These are phyloP conservation scores for Lumnitzera racemosa DNA, from an alignment of 345 rosid genomes.

Conservation along the genomic window DNA sequence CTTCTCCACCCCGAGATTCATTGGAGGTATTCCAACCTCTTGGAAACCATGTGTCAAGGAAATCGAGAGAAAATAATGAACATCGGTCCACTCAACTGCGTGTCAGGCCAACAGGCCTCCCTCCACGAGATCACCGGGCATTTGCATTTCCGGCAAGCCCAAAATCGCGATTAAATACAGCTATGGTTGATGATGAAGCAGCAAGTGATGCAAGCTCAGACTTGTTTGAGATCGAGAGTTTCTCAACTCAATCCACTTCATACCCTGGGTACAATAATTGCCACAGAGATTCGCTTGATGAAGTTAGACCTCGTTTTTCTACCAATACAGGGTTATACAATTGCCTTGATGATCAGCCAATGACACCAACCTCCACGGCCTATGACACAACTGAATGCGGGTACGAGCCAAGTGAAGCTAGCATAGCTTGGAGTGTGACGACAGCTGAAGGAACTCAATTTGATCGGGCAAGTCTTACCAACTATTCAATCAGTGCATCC, in stretches of 20 bases:
- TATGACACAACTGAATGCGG: conserved; percentile 30
- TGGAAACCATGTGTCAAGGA: conserved; percentile 11
- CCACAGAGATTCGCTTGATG: conserved; percentile 56
- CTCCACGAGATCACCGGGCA: conserved; percentile 10
- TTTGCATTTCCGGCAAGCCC: conserved; percentile 31
- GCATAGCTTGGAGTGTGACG: conserved; percentile 86
- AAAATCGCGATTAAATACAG: conserved; percentile 13
- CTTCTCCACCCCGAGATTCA: conserved; percentile 45
- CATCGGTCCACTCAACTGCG: not conserved
- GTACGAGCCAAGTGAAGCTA: conserved; percentile 86
- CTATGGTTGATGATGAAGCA: conserved; percentile 39
- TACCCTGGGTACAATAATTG: conserved; percentile 18
- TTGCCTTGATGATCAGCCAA: conserved; percentile 20
- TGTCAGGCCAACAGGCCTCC: not conserved
- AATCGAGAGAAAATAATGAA: conserved; percentile 7
- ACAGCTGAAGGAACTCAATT: conserved; percentile 54
- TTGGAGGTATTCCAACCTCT: conserved; percentile 43
- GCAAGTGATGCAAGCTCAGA: conserved; percentile 93
- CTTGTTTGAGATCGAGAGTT: conserved; percentile 92
- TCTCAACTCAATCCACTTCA: conserved; percentile 51
- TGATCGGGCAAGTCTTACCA: conserved; percentile 29
- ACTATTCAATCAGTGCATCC: conserved; percentile 42
- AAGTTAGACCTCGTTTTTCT: conserved; percentile 27
- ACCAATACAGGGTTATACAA: not conserved
- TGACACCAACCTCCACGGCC: conserved; percentile 11